Evolutionary conservation across 2,329 filamentous ascomycete species (phyloP), one percentile per base, ranked within the genome.

Genomic region (Geosmithia morbida): DNA sequence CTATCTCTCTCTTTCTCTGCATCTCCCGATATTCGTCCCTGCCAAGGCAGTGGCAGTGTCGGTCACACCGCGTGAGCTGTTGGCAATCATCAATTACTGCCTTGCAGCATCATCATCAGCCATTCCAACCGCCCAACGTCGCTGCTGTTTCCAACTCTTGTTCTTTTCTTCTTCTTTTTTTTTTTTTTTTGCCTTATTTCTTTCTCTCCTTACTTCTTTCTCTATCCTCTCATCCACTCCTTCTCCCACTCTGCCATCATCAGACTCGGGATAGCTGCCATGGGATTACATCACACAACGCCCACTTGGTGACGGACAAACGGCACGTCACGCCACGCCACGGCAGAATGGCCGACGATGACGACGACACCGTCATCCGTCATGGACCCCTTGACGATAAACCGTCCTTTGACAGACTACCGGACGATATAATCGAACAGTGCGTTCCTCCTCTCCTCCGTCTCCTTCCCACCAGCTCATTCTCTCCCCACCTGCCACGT

Each of bases 341-440:
- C 37, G 18, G n/a, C 45, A 46, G 16, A n/a, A 47, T 47, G 46
- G 20, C 41, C 41, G n/a, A 19, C 39, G 45, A 41, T 18, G 6
- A 11, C 41, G 14, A 43, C 7, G 14, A 22, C 14, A 7, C 18
- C 41, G 5, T 6, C 33, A 13, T 37, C 33, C 33, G 11, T 11
- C 33, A 11, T 16, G 11, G 33, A 13, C 11, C 33, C 3, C 5
- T 37, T 16, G 6, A 37, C 41, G 19, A 43, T 43, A 20, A 19
- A 11, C 6, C 18, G 13, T 6, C 41, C 41, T 43, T 83, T 54
- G 67, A 74, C 37, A 69, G 66, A 43, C 66, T 85, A 11, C 81
- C 81, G 6, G 76, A 81, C 60, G 80, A 84, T 60, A 84, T 85
- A 50, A 82, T 85, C 54, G 67, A 82, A 57, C 77, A 83, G 81